Evolutionary conservation across 1,284 basidiomycete species (phyloP).

Genomic region (Moniliophthora roreri): DNA sequence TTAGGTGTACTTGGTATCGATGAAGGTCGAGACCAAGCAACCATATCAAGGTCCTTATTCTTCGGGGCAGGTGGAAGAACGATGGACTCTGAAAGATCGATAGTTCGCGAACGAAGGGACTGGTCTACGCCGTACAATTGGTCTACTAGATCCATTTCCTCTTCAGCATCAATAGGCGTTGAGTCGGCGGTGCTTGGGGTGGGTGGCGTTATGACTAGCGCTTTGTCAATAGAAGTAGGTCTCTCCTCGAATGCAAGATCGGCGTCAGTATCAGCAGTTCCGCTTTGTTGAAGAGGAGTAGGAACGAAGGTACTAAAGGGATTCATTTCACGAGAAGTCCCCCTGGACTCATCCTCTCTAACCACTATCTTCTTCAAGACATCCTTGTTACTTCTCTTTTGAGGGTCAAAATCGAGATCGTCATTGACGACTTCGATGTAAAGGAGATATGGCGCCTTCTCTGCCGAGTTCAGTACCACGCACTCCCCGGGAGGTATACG

Average conservation of each 20-base stretch:
- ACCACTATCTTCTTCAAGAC: conserved; percentile 80
- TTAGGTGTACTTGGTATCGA: conserved; percentile 51
- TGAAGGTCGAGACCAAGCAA: conserved; percentile 73
- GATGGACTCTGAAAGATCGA: conserved; percentile 80
- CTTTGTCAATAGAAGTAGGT: conserved; percentile 17
- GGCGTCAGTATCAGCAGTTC: conserved; percentile 20
- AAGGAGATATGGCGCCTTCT: conserved; percentile 92
- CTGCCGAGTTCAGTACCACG: conserved; percentile 97
- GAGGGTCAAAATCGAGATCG: conserved; percentile 94
- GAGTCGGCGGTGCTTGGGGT: conserved; percentile 25
- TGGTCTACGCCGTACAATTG: conserved; percentile 85
- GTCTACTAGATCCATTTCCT: conserved; percentile 94
- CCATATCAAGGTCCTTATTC: conserved; percentile 86
- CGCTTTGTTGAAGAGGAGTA: conserved; percentile 16
- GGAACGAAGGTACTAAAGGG: conserved; percentile 37
- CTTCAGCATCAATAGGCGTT: conserved; percentile 47
- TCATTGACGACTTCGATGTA: conserved; percentile 90
- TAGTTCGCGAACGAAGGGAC: conserved; percentile 65
- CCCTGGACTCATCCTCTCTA: conserved; percentile 65
- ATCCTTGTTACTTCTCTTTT: conserved; percentile 83
- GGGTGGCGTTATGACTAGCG: conserved; percentile 23
- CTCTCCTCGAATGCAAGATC: conserved; percentile 18
- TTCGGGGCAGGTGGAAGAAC: conserved; percentile 80
- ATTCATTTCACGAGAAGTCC: conserved; percentile 52
- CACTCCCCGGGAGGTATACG: conserved; percentile 97